phyloP scores from a whole-genome alignment of 352 stramenopile species.

The Phytophthora quininea region DNA sequence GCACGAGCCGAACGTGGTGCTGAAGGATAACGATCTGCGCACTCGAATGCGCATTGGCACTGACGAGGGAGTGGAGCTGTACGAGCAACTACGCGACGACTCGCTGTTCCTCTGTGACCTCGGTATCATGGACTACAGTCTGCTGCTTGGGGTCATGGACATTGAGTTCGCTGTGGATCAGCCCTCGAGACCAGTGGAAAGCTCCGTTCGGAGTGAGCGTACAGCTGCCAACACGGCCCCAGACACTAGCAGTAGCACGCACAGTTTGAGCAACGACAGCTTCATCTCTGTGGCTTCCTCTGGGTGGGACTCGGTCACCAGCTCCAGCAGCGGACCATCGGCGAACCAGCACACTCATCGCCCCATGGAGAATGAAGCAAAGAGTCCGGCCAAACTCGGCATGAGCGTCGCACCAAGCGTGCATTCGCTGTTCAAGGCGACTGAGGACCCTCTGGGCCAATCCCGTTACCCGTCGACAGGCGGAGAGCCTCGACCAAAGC shows the following conservation, averaged over 20 bases:
- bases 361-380: constrained; percentile 14
- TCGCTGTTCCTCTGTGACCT: constrained; percentile 75
- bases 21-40: constrained; percentile 88
- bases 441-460: constrained; percentile 22
- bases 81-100: constrained; percentile 73
- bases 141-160: constrained; percentile 87
- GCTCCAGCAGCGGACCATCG: constrained; percentile 19
- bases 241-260: constrained; percentile 16
- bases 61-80: constrained; percentile 60
- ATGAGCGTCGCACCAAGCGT: constrained; percentile 32
- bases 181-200: constrained; percentile 37
- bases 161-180: constrained; percentile 85
- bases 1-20: constrained; percentile 86
- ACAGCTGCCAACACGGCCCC: constrained; percentile 27
- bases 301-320: constrained; percentile 29
- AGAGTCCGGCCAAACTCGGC: constrained; percentile 6
- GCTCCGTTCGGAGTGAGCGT: constrained; percentile 26
- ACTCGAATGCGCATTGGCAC: constrained; percentile 80
- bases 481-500: constrained; percentile 35
- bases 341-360: constrained; percentile 21
- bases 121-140: constrained; percentile 92
- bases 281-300: constrained; percentile 48
- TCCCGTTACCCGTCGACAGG: constrained; percentile 25
- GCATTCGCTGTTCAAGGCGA: constrained; percentile 39
- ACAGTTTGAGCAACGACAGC: constrained; percentile 42